Conservation (phyloP, 192 early-diverging fungal species). For the Diversispora eburnea region DNA sequence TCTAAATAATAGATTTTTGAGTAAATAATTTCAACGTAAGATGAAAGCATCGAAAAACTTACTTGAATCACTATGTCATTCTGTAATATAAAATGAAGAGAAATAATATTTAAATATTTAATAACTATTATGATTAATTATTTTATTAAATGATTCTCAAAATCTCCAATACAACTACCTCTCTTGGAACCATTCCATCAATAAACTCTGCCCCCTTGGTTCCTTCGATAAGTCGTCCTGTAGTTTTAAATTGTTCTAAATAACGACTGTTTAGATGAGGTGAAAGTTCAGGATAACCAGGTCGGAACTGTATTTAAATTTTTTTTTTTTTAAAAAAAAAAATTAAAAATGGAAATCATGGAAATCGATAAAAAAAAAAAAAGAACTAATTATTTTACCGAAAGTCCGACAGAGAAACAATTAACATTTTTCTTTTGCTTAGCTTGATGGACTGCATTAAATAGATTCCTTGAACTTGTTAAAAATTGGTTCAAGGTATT, state of each 20-base stretch:
- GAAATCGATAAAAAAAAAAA: background rate
- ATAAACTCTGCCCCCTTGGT: conserved; percentile 28
- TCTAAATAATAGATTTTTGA: background rate
- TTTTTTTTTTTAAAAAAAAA: background rate
- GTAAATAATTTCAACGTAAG: background rate
- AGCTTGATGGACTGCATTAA: conserved; percentile 19
- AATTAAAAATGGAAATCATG: background rate
- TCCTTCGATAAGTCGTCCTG: conserved; percentile 21
- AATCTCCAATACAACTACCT: background rate
- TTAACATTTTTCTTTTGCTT: conserved; percentile 20
- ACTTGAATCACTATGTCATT: conserved; percentile 28
- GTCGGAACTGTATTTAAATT: conserved; percentile 20
- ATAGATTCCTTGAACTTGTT: conserved; percentile 2
- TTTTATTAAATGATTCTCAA: background rate
- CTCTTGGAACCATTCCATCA: conserved; percentile 25
- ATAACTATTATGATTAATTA: background rate
- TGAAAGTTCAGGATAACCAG: conserved; percentile 25
- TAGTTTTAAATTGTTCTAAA: background rate
- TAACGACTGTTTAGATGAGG: conserved; percentile 1
- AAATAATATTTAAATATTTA: background rate
- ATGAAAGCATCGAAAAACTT: background rate
- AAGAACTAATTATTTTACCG: background rate
- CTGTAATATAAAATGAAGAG: background rate
- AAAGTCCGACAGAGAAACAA: conserved; percentile 21
- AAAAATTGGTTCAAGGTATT: conserved; percentile 19